phyloP scores from a whole-genome alignment of 495 filamentous ascomycete species.

The Neurospora sublineolata region DNA sequence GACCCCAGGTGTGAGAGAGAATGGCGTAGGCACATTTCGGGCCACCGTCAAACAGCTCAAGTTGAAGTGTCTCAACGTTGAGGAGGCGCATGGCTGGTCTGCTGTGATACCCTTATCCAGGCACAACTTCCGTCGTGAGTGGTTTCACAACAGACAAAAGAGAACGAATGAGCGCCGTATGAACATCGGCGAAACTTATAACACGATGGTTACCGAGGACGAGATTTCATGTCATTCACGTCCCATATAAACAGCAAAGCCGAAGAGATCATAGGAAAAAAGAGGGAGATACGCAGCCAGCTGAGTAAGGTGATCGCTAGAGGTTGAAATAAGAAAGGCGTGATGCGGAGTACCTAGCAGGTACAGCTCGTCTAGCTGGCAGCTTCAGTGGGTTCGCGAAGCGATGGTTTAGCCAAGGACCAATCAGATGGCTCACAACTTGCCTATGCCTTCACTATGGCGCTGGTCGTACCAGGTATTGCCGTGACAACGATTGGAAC shows the following conservation, averaged over 20 bases:
- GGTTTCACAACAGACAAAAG: not conserved
- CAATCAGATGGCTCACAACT: not conserved
- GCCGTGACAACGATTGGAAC: not conserved
- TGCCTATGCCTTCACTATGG: not conserved
- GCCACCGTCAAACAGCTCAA: conserved; percentile 13
- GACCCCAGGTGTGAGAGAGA: conserved; percentile 20
- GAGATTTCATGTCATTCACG: not conserved
- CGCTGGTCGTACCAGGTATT: not conserved
- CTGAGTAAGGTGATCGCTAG: not conserved
- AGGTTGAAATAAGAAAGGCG: not conserved
- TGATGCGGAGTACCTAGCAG: not conserved
- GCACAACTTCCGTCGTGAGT: not conserved
- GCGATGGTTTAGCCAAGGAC: not conserved
- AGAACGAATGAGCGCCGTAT: not conserved
- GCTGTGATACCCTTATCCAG: not conserved
- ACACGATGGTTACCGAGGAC: not conserved
- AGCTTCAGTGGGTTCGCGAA: not conserved
- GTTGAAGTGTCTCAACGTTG: conserved; percentile 9
- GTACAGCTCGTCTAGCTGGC: not conserved
- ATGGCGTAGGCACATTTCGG: conserved; percentile 17
- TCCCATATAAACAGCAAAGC: not conserved
- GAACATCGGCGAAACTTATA: not conserved
- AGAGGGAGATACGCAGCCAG: not conserved
- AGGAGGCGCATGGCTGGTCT: conserved; percentile 17
- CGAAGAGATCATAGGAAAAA: not conserved